Evolutionary conservation across 331 rosid species (phyloP).

Genomic region (Telfairia occidentalis): DNA sequence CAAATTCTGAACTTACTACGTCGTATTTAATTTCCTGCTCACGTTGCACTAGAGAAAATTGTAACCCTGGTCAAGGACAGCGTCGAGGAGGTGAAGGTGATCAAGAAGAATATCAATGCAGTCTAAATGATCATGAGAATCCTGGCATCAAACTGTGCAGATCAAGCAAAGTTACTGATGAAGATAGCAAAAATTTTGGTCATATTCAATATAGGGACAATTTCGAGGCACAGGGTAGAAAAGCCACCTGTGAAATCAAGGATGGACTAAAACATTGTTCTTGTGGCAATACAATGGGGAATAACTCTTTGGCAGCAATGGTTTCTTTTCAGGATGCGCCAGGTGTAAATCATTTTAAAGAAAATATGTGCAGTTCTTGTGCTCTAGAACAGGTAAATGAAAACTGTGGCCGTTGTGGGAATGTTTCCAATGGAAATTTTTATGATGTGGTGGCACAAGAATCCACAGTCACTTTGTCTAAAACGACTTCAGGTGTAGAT

Average conservation of each 20-base stretch:
- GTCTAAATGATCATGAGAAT: slow-evolving; percentile 29
- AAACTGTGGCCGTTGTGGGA: slow-evolving; percentile 17
- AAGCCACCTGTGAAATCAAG: slow-evolving; percentile 19
- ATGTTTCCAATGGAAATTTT: slow-evolving; percentile 17
- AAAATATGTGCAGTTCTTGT: slow-evolving; percentile 18
- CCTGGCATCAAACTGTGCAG: slow-evolving; percentile 13
- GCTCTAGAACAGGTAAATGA: slow-evolving; percentile 21
- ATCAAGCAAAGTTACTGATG: slow-evolving; percentile 21
- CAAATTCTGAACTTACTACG: slow-evolving; percentile 3
- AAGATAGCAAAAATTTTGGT: slow-evolving; percentile 20
- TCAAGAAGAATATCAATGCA: slow-evolving; percentile 13
- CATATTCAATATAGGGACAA: slow-evolving; percentile 19
- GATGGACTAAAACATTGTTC: slow-evolving; percentile 33
- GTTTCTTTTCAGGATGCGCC: background rate
- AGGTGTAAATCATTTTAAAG: slow-evolving; percentile 15
- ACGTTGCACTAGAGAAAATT: slow-evolving; percentile 10
- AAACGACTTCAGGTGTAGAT: slow-evolving; percentile 17
- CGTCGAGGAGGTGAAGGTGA: slow-evolving; percentile 23
- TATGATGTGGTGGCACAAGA: slow-evolving; percentile 17
- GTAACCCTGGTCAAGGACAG: slow-evolving; percentile 15
- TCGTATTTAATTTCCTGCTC: slow-evolving; percentile 13
- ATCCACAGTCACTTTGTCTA: slow-evolving; percentile 15
- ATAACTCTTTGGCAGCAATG: background rate
- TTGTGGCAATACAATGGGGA: background rate
- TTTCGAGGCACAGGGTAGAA: slow-evolving; percentile 23